A percentile compares a stretch with the other conserved stretches of the same genome.
Evolutionary conservation across 495 filamentous ascomycete genomes (phyloP).

Genomic region (Tricharina praecox): DNA sequence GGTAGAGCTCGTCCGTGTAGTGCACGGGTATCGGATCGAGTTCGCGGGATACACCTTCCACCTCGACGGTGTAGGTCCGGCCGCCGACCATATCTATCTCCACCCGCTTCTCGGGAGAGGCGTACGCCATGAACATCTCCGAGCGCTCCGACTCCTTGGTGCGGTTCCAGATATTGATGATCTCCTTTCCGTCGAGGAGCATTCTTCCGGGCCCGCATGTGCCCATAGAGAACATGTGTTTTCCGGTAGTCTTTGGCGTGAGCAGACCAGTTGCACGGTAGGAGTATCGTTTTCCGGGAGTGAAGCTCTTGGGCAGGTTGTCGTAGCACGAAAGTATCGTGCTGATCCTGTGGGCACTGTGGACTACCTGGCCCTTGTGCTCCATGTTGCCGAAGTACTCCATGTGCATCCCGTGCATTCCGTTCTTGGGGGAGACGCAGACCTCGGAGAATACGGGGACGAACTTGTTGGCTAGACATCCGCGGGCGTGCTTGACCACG

Average conservation of each 20-base stretch:
- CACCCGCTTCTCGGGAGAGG: conserved; percentile 22
- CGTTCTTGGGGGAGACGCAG: conserved; percentile 25
- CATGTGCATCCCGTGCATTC: conserved; percentile 26
- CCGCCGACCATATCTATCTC: conserved; percentile 22
- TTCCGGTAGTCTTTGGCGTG: conserved; percentile 29
- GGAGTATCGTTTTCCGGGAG: conserved; percentile 25
- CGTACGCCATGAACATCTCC: conserved; percentile 28
- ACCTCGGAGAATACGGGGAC: conserved; percentile 24
- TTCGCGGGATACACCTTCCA: conserved; percentile 25
- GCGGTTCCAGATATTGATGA: conserved; percentile 57
- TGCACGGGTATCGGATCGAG: conserved; percentile 26
- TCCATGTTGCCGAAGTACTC: conserved; percentile 25
- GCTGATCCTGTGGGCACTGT: conserved; percentile 22
- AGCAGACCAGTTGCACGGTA: conserved; percentile 25
- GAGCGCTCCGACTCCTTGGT: conserved; percentile 31
- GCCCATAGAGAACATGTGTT: conserved; percentile 48
- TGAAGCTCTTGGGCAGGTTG: conserved; percentile 24
- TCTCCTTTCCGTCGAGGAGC: conserved; percentile 44
- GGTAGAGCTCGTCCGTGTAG: conserved; percentile 24
- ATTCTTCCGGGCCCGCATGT: conserved; percentile 51
- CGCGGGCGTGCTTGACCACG: conserved; percentile 18
- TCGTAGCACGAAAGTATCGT: conserved; percentile 27
- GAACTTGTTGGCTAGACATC: conserved; percentile 26
- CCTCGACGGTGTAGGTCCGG: conserved; percentile 17
- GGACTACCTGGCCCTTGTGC: conserved; percentile 13